Percentiles rank a stretch among this genome's conserved stretches.
These are phyloP conservation scores for Macaranga tanarius DNA, from an alignment of 441 rosid genomes.

Conservation along the genomic window DNA sequence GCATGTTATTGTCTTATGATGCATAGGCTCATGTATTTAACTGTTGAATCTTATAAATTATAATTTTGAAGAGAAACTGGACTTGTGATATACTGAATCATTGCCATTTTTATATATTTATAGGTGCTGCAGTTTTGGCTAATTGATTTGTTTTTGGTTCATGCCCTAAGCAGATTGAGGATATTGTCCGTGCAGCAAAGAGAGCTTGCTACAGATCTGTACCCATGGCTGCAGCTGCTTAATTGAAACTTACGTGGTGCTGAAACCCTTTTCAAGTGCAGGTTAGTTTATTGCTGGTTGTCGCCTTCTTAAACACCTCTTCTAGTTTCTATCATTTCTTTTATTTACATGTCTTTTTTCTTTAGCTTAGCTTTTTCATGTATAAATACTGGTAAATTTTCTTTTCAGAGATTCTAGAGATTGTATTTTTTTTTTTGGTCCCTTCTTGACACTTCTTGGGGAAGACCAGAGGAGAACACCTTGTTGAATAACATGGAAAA, in stretches of 20 bases:
- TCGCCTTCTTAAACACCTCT: background rate
- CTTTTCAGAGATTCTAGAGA: conserved; percentile 22
- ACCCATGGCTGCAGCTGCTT: conserved; percentile 51
- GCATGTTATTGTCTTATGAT: background rate
- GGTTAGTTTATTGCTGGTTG: conserved; percentile 25
- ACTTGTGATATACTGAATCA: background rate
- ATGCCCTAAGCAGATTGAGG: conserved; percentile 51
- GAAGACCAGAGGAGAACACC: conserved; percentile 21
- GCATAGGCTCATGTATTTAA: background rate
- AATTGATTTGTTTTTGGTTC: conserved; percentile 6
- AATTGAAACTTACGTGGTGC: conserved; percentile 17
- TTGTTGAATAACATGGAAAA: conserved; percentile 21
- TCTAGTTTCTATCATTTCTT: background rate
- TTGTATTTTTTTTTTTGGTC: conserved; percentile 10
- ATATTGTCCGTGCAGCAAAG: conserved; percentile 73
- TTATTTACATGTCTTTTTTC: background rate
- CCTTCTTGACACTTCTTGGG: conserved; percentile 20
- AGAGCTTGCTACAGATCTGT: conserved; percentile 72
- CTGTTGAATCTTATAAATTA: background rate
- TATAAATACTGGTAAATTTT: background rate
- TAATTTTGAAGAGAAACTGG: background rate
- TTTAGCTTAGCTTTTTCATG: background rate
- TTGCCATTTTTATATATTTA: background rate
- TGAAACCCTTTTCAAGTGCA: conserved; percentile 14
- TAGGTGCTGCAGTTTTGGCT: background rate